Evolutionary conservation across 108 stramenopile species (phyloP).

Genomic region (Epipyxis sp.): DNA sequence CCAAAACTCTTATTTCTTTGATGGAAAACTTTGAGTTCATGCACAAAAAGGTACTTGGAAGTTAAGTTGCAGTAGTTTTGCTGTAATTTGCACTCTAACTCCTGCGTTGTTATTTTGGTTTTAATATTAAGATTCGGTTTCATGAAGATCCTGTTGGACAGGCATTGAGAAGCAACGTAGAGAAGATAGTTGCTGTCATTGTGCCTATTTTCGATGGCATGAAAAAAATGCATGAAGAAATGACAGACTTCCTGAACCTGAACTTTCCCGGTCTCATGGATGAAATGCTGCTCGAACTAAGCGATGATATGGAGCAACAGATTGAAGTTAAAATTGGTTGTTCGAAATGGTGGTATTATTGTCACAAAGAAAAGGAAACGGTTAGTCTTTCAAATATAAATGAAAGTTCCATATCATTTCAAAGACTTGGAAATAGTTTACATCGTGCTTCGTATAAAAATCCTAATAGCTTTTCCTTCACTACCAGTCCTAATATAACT

Average conservation of each 20-base stretch:
- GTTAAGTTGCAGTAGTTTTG: not conserved
- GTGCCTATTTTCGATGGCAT: conserved; percentile 17
- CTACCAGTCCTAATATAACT: not conserved
- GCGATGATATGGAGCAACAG: not conserved
- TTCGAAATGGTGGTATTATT: conserved; percentile 26
- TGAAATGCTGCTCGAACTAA: conserved; percentile 4
- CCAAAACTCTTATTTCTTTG: conserved; percentile 9
- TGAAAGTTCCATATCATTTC: no score
- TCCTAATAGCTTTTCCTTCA: not conserved
- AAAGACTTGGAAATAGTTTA: no score
- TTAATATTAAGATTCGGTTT: not conserved
- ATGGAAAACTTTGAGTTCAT: conserved; percentile 23
- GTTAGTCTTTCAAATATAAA: no score
- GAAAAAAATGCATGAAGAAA: not conserved
- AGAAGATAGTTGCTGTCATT: not conserved
- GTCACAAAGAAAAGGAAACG: conserved; percentile 8
- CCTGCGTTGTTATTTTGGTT: not conserved
- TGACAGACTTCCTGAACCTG: not conserved
- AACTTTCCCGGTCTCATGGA: not conserved
- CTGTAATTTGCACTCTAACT: not conserved
- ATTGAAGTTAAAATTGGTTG: not conserved
- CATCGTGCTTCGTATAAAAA: no score
- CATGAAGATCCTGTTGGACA: not conserved
- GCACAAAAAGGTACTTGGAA: not conserved
- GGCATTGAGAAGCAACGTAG: not conserved